These are phyloP conservation scores for Samsoniella hepiali DNA, from an alignment of 2,329 filamentous ascomycete species.

Conservation along the genomic window DNA sequence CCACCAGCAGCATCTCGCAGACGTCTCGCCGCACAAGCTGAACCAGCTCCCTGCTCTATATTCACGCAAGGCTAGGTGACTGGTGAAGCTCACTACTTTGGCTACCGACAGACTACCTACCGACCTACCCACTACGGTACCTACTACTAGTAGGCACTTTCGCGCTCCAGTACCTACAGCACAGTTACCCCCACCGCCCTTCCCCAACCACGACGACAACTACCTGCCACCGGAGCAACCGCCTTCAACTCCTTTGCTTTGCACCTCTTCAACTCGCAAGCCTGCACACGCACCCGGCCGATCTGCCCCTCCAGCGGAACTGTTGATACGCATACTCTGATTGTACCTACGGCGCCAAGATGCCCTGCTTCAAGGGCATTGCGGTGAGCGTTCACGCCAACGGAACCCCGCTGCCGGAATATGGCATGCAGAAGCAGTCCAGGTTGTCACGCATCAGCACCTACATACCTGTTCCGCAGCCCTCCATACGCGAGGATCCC, in stretches of 20 bases:
- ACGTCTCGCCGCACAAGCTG: neutral
- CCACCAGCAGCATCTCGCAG: neutral
- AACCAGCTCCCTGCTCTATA: neutral
- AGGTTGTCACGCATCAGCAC: constrained; percentile 89
- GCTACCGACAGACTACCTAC: neutral
- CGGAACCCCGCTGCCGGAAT: constrained; percentile 78
- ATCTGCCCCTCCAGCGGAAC: neutral
- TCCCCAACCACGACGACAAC: constrained; percentile 16
- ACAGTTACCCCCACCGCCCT: constrained; percentile 16
- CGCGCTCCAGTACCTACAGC: neutral
- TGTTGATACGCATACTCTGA: neutral
- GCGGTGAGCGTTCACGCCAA: constrained; percentile 92
- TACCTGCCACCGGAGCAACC: neutral
- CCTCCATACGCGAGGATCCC: constrained; percentile 60
- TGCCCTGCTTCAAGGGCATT: constrained; percentile 99
- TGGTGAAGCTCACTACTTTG: neutral
- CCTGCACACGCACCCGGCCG: neutral
- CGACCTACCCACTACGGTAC: neutral
- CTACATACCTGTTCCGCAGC: constrained; percentile 92
- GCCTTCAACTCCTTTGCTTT: constrained; percentile 6
- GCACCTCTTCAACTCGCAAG: constrained; percentile 3
- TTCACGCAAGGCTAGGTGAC: neutral
- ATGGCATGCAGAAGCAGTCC: constrained; percentile 92
- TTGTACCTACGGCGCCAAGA: constrained; percentile 36
- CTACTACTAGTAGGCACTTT: neutral